phyloP scores from a whole-genome alignment of 2,329 filamentous ascomycete genomes.

The Fusarium sp. region DNA sequence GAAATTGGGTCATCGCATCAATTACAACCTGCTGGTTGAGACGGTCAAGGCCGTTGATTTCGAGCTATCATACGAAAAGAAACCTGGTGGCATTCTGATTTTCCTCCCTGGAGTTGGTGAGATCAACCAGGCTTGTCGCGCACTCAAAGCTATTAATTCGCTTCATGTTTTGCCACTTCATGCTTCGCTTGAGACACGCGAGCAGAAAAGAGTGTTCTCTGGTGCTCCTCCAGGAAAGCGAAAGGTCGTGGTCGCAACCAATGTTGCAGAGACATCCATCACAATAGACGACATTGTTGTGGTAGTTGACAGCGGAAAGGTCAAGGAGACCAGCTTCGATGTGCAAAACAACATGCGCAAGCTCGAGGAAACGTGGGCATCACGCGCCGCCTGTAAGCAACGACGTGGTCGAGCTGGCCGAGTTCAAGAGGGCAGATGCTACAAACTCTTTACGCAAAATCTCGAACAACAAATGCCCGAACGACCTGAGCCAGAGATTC shows the following conservation, averaged over 20 bases:
- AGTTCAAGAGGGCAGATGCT: conserved; percentile 90
- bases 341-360: conserved; percentile 92
- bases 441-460: conserved; percentile 91
- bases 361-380: conserved; percentile 95
- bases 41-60: conserved; percentile 84
- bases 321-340: conserved; percentile 97
- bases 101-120: conserved; percentile 94
- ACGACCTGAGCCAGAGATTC: conserved; percentile 91
- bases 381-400: conserved; percentile 92
- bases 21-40: conserved; percentile 86
- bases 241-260: conserved; percentile 94
- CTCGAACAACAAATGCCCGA: conserved; percentile 88
- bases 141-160: conserved; percentile 70
- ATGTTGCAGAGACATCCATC: conserved; percentile 97
- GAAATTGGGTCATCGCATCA: conserved; percentile 83
- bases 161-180: conserved; percentile 88
- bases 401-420: conserved; percentile 91
- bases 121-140: conserved; percentile 84
- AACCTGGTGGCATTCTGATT: conserved; percentile 86
- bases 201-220: conserved; percentile 88
- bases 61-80: conserved; percentile 72
- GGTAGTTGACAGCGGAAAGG: conserved; percentile 93
- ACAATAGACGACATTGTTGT: conserved; percentile 98
- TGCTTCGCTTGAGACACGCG: conserved; percentile 86
- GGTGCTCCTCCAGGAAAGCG: conserved; percentile 80